Base-by-base conservation (phyloP, 1,139 yeast species). In the Sugiyamaella grinbergsii region DNA sequence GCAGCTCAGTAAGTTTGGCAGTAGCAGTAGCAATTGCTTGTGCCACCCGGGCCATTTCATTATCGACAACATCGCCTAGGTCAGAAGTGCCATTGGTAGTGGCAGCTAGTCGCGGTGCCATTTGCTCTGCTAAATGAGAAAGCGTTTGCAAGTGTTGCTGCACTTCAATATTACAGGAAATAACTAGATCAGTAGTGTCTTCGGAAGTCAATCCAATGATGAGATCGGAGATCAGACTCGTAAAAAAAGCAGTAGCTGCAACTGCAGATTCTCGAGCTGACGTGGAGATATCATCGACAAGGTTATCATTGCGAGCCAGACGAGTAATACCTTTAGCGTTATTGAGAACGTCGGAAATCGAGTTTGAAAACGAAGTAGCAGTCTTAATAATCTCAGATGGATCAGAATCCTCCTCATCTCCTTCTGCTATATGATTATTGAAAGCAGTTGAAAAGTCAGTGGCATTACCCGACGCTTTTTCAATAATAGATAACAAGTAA, bases 361-460 rank as follows among this genome's bases (percentile, higher is more conserved):
- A 72, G 15, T 82, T 73, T 1, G 95, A 78, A 53, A 89, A 82
- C 40, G 79, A 80, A 2, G 87, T 82, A 47, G 87, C 80, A 1
- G 86, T 74, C 59, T 80, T 77, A 57, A 90, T 84, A 28, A 89
- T 79, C 39, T 78, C 78, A 3, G 83, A 71, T 55, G 85, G 88
- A 55, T 84, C 88, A 52, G 84, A 88, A 13, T 13, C 39, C 51
- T 83, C 88, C 50, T 78, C 76, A 47, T 81, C 81, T 10, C 91
- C 95, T 64, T 87, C 96, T 2, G 86, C 91, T 49, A 88, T 75
- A 62, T 80, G 84, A 46, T 82, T 80, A 64, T 86, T 88, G 71
- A 89, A 89, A 11, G 85, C 81, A 15, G 83, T 79, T 4, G 95
- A 86, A 67, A 90, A 88, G 46, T 85, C 94, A 5, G 93, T 87